Conservation (phyloP, 805 yeast genomes). For the Candida arabinofermentans region DNA sequence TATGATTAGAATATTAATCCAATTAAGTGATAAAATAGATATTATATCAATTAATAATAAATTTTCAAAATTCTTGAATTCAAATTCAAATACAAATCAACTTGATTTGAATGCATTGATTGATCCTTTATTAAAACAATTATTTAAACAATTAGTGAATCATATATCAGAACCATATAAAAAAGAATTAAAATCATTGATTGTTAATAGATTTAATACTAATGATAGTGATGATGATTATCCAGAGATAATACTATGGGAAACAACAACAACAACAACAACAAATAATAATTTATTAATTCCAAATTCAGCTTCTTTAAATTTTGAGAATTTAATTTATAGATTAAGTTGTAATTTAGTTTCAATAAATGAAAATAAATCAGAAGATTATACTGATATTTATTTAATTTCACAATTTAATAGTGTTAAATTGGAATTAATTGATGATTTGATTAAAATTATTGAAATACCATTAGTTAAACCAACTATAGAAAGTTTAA, state of each 20-base stretch:
- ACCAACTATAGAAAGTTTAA: neutral
- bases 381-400: conserved; percentile 28
- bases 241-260: conserved; percentile 23
- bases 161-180: conserved; percentile 8
- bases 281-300: no score
- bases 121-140: conserved; percentile 12
- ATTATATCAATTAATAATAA: conserved; percentile 11
- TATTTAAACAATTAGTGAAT: conserved; percentile 10
- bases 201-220: conserved; percentile 10
- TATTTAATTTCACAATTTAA: conserved; percentile 19
- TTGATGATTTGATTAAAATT: conserved; percentile 11
- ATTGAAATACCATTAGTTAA: neutral
- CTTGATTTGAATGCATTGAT: conserved; percentile 10
- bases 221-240: conserved; percentile 1
- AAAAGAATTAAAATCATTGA: conserved; percentile 5
- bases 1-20: conserved; percentile 22
- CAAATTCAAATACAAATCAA: conserved; percentile 1
- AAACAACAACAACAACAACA: neutral
- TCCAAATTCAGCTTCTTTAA: conserved; percentile 24
- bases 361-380: conserved; percentile 8
- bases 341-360: conserved; percentile 14
- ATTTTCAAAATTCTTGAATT: conserved; percentile 7
- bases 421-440: conserved; percentile 7
- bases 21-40: conserved; percentile 21
- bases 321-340: conserved; percentile 19